Base-by-base conservation (phyloP, 2,329 filamentous ascomycete genomes). In the Colletotrichum plurivorum region DNA sequence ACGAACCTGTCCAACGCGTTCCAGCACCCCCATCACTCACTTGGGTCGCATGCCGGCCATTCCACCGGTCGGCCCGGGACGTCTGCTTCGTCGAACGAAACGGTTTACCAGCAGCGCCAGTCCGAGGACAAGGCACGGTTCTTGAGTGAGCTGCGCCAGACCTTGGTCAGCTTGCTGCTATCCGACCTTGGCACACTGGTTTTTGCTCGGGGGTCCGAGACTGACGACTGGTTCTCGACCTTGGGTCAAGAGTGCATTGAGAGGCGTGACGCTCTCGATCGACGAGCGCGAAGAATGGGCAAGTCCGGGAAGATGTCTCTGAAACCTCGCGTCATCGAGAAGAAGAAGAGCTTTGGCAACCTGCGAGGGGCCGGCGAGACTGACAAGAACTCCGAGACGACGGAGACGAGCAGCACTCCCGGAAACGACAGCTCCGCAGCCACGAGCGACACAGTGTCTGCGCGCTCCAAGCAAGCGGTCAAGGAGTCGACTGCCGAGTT, bases 171-270 rank as follows among this genome's bases (percentile, higher is more conserved):
- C 72, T 84, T 99, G 18, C 82, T 98, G 2, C 83, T 98, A 27
- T 98, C 95, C 57, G 96, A 99, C 77, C 85, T 98, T 4, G 94
- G 95, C 6, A 94, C 92, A 48, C 88, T 94, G 36, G 92, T 98
- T 1, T 96, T 97, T 79, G 90, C 91, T n/a, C 89, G 89, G 58
- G 96, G 96, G 3, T 97, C 94, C 49, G 96, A 99, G 82, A 98
- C 95, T 0, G 96, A 98, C 78, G 86, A 86, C 3, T 98, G 95
- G 92, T 96, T 98, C 73, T 85, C 88, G 60, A 88, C 88, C 15
- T 79, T 94, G 7, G 89, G 90, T 3, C 88, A 91, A 73, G 84
- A 91, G 72, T 91, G 89, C 75, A 89, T 91, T 60, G 88, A 91
- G 46, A 84, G 89, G 27, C 88, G 87, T 54, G 87, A 90, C 57